Percentiles rank a stretch among this genome's conserved stretches.
Conservation (phyloP, 306 rosid genomes). For the Lotus japonicus region DNA sequence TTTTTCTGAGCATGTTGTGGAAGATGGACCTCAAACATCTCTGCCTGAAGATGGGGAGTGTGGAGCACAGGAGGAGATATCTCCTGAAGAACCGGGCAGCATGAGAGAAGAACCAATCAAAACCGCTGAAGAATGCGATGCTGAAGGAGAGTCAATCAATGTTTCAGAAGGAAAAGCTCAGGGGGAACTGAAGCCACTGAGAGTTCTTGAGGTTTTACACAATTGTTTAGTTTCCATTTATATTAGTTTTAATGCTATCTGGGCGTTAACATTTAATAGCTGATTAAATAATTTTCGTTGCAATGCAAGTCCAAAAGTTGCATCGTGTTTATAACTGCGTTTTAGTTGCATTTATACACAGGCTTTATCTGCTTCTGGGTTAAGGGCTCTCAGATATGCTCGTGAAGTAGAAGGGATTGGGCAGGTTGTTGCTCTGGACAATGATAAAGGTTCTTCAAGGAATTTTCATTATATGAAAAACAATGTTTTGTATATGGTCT, state of each 20-base stretch:
- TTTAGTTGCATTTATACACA: conserved; percentile 13
- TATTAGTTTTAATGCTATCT: neutral
- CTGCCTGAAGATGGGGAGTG: conserved; percentile 33
- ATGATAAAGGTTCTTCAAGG: conserved; percentile 57
- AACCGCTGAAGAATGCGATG: conserved; percentile 31
- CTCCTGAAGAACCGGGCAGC: conserved; percentile 37
- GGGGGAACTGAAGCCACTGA: conserved; percentile 53
- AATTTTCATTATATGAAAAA: neutral
- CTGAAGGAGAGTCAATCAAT: conserved; percentile 28
- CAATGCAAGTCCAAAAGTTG: neutral
- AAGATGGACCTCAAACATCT: conserved; percentile 33
- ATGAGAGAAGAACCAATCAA: conserved; percentile 31
- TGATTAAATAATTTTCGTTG: neutral
- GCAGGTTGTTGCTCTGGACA: conserved; percentile 88
- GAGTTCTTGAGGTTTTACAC: conserved; percentile 73
- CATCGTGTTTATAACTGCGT: neutral
- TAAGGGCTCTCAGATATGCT: conserved; percentile 88
- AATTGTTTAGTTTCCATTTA: neutral
- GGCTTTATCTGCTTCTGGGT: conserved; percentile 95
- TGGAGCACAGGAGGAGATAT: conserved; percentile 31
- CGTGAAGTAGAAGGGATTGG: conserved; percentile 86
- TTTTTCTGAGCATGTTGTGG: conserved; percentile 33
- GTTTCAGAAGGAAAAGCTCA: conserved; percentile 44
- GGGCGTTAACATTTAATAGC: neutral
- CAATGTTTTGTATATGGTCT: neutral